phyloP scores from a whole-genome alignment of 1,139 yeast species.

The Suhomyces taliae region DNA sequence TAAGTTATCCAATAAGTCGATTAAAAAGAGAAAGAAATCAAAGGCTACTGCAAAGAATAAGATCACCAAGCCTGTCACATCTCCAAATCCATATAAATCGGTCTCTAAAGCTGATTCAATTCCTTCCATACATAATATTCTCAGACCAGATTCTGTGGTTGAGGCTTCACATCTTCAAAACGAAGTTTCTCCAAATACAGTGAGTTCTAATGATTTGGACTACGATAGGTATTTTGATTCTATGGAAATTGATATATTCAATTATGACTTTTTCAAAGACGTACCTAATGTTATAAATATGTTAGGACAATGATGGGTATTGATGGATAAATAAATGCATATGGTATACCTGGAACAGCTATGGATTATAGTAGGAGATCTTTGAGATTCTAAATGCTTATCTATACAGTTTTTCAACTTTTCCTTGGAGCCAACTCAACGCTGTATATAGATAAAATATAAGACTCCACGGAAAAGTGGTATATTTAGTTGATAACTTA shows the following conservation, averaged over 20 bases:
- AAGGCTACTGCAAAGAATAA: background rate
- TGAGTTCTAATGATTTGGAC: slow-evolving; percentile 6
- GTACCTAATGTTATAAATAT: slow-evolving; percentile 26
- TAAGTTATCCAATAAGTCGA: slow-evolving; percentile 16
- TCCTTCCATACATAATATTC: slow-evolving; percentile 15
- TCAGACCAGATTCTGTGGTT: slow-evolving; percentile 6
- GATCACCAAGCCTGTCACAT: background rate
- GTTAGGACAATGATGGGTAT: slow-evolving; percentile 3
- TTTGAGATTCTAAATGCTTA: no score
- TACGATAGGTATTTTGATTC: slow-evolving; percentile 29
- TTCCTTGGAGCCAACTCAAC: no score
- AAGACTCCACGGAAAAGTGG: no score
- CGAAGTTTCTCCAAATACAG: background rate
- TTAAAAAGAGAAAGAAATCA: slow-evolving; percentile 6
- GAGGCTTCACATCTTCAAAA: background rate
- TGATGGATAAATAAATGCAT: no score
- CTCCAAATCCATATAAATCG: background rate
- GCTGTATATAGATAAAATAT: no score
- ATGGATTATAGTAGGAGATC: no score
- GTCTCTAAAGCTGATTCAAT: slow-evolving; percentile 9
- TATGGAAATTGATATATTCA: slow-evolving; percentile 33
- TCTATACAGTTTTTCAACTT: no score
- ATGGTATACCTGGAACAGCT: no score
- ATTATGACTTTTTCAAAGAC: slow-evolving; percentile 31
- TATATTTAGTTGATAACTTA: no score